Conservation (phyloP, 139 green algal species). For the Micractinium sp. region DNA sequence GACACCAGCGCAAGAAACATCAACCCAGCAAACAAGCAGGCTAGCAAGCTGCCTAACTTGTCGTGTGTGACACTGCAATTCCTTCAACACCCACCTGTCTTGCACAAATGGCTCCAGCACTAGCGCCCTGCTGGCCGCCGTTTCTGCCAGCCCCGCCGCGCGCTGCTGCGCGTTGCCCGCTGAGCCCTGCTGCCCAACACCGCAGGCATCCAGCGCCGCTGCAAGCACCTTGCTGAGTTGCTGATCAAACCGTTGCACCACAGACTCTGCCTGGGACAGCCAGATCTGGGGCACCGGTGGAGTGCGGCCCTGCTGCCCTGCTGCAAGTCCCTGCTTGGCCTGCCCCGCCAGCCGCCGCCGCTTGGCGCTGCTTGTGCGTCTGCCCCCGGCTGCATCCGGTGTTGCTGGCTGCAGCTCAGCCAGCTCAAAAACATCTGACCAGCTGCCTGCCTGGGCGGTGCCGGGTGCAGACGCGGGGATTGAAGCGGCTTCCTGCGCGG, state of each 20-base stretch:
- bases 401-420: conserved; percentile 26
- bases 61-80: not conserved
- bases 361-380: not conserved
- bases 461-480: conserved; percentile 1
- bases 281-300: conserved; percentile 4
- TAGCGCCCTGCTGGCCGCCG: conserved; percentile 36
- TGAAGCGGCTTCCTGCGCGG: conserved; percentile 4
- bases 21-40: no score
- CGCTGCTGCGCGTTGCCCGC: conserved; percentile 6
- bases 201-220: conserved; percentile 58
- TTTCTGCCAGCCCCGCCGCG: not conserved
- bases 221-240: conserved; percentile 53
- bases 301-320: not conserved
- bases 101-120: conserved; percentile 75
- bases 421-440: conserved; percentile 16
- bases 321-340: not conserved
- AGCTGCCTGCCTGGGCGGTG: conserved; percentile 1
- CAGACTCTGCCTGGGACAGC: conserved; percentile 50
- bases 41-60: no score
- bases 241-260: conserved; percentile 61
- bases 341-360: not conserved
- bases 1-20: no score
- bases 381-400: not conserved
- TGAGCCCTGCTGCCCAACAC: not conserved
- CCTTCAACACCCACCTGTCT: conserved; percentile 41